phyloP scores from a whole-genome alignment of 352 stramenopile genomes.

The Pythium brassicae region DNA sequence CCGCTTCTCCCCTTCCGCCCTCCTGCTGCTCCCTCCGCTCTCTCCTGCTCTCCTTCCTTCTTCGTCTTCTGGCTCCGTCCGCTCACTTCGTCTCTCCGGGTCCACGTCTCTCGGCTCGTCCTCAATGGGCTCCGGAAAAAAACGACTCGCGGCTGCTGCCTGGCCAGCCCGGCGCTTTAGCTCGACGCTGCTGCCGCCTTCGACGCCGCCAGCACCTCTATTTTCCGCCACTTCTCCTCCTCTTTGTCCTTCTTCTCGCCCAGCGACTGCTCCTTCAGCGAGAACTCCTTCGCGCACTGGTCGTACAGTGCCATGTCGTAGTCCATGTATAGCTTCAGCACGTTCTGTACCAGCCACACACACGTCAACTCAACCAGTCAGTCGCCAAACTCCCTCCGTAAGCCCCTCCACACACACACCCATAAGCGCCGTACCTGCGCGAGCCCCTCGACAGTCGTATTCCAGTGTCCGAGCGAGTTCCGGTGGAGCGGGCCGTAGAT shows the following conservation, averaged over 20 bases:
- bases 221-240: slow-evolving; percentile 90
- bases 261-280: slow-evolving; percentile 63
- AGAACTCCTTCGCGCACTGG: slow-evolving; percentile 85
- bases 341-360: slow-evolving; percentile 38
- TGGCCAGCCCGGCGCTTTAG: too few species aligned
- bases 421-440: slow-evolving; percentile 38
- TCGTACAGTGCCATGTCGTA: slow-evolving; percentile 95
- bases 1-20: slow-evolving; percentile 4
- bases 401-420: neutral
- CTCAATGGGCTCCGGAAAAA: too few species aligned
- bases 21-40: slow-evolving; percentile 6
- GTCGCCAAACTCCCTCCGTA: too few species aligned
- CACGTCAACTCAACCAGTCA: slow-evolving; percentile 1
- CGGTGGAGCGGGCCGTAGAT: slow-evolving; percentile 91
- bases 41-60: slow-evolving; percentile 5
- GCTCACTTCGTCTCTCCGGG: slow-evolving; percentile 1
- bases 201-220: slow-evolving; percentile 87
- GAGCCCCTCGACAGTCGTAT: slow-evolving; percentile 96
- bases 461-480: slow-evolving; percentile 94
- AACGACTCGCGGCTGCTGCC: too few species aligned
- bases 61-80: slow-evolving; percentile 13
- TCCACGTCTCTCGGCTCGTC: slow-evolving; percentile 2
- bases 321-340: slow-evolving; percentile 91
- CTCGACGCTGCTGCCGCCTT: slow-evolving; percentile 48
- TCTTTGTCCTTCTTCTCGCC: slow-evolving; percentile 76